These are phyloP conservation scores for Selenicereus undatus DNA, from an alignment of 148 eudicot genomes.

Conservation along the genomic window DNA sequence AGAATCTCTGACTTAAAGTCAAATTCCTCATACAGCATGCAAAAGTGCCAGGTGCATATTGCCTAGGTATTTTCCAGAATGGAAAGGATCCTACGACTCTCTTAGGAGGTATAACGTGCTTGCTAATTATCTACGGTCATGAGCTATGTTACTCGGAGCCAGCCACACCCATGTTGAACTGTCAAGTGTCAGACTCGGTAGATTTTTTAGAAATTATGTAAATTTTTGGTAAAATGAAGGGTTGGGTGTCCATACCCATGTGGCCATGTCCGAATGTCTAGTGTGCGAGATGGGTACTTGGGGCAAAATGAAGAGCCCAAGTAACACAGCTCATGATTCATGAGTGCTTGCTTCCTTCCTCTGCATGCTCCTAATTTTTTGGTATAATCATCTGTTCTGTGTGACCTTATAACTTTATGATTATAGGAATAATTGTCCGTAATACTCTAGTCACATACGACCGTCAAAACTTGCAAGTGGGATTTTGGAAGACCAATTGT, in stretches of 20 bases:
- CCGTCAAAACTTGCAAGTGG: slow-evolving; percentile 72
- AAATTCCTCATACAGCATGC: slow-evolving; percentile 51
- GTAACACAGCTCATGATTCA: too few relatives aligned
- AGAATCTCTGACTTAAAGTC: slow-evolving; percentile 7
- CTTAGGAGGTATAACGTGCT: slow-evolving; percentile 70
- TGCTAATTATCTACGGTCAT: not conserved
- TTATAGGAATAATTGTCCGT: slow-evolving; percentile 74
- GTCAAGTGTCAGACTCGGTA: too few relatives aligned
- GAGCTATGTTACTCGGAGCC: not conserved
- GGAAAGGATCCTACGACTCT: slow-evolving; percentile 90
- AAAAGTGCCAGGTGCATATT: slow-evolving; percentile 82
- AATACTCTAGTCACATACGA: slow-evolving; percentile 94
- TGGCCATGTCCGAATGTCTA: too few relatives aligned
- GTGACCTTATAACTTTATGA: not conserved
- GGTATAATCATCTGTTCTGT: not conserved
- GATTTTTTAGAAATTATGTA: too few relatives aligned
- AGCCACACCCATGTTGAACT: too few relatives aligned
- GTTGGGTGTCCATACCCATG: too few relatives aligned
- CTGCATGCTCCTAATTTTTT: not conserved
- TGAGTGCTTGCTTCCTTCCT: slow-evolving; percentile 1
- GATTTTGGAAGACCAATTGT: slow-evolving; percentile 98
- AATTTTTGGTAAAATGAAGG: too few relatives aligned
- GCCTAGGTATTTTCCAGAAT: slow-evolving; percentile 87
- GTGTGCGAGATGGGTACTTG: too few relatives aligned
- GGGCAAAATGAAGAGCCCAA: too few relatives aligned